Evolutionary conservation across 106 monocot genomes (phyloP).

Genomic region (Alisma plantagoaquatica): DNA sequence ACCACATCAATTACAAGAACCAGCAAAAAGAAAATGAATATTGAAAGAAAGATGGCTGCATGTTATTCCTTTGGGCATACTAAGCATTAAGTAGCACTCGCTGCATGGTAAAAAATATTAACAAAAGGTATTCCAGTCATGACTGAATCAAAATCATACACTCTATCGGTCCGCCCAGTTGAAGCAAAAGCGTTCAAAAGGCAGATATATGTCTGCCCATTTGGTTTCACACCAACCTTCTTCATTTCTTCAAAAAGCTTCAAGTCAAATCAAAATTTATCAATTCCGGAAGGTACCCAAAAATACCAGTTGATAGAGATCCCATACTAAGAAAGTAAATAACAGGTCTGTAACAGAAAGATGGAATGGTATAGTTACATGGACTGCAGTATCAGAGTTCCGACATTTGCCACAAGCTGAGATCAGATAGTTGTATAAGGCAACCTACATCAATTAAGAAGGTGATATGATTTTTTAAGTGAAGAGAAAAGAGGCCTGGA

Average conservation of each 20-base stretch:
- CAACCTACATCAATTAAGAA: conserved; percentile 72
- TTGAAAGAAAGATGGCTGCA: too few species aligned
- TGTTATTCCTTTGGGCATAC: too few species aligned
- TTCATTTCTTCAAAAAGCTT: conserved; percentile 99
- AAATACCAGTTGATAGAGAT: too few species aligned
- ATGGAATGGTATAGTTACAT: conserved; percentile 19
- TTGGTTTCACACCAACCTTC: conserved; percentile 64
- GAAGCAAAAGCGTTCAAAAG: conserved; percentile 90
- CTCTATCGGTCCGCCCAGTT: conserved; percentile 74
- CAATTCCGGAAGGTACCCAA: too few species aligned
- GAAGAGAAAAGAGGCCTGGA: too few species aligned
- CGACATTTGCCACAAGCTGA: conserved; percentile 92
- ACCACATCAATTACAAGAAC: too few species aligned
- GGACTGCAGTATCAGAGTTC: conserved; percentile 69
- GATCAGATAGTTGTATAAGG: conserved; percentile 94
- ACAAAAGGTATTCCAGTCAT: too few species aligned
- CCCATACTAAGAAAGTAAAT: too few species aligned
- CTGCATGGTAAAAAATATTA: not conserved
- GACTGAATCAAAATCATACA: conserved; percentile 46
- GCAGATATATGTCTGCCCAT: conserved; percentile 91
- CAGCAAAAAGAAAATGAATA: too few species aligned
- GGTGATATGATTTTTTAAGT: too few species aligned
- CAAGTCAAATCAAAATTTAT: conserved; percentile 12
- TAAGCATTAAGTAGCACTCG: too few species aligned
- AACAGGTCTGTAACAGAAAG: not conserved